Evolutionary conservation across 768 basidiomycete species (phyloP), one percentile per base, ranked within the genome.

Genomic region (Russula earlei): DNA sequence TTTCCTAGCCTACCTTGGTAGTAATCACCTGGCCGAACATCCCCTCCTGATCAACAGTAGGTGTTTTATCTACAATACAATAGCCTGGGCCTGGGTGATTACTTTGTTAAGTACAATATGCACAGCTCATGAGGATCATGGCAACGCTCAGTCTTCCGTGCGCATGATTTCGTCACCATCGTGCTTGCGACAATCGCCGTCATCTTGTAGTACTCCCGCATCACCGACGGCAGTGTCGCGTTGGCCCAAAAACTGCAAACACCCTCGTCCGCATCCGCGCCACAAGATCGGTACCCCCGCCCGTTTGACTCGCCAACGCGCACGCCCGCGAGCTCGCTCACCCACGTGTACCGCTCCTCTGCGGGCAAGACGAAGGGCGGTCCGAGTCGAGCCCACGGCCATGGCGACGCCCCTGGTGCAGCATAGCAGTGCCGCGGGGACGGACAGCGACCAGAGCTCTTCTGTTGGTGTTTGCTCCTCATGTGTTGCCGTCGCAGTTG

Each of bases 261-360:
- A 62, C 17, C 61, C 61, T 24, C 41, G 33, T 38, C 47, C 46
- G n/a, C 61, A 62, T 12, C 61, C 61, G 0, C 61, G 58, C 61
- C 61, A 62, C 24, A 62, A 40, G 31, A 62, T 27, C 29, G 61
- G 61, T 37, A 62, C n/a, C 61, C 8, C 59, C 59, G 7, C 56
- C 59, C n/a, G 40, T n/a, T 53, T 29, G 47, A 45, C 50, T 52
- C 54, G 12, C 61, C 61, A 11, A 62, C 51, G 2, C 52, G 40
- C 40, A 60, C 38, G 4, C 61, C 61, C 4, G 58, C 58, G n/a
- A 62, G 36, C 22, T 49, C 38, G 0, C 24, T 52, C 54, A 53
- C 61, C 61, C 61, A 62, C 4, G 49, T 46, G 36, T 56, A 44
- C 11, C 61, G 58, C 27, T 62, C 61, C 40, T 62, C 61, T 1